Evolutionary conservation across 2,329 filamentous ascomycete genomes (phyloP).

Genomic region (Penicillium sp.): DNA sequence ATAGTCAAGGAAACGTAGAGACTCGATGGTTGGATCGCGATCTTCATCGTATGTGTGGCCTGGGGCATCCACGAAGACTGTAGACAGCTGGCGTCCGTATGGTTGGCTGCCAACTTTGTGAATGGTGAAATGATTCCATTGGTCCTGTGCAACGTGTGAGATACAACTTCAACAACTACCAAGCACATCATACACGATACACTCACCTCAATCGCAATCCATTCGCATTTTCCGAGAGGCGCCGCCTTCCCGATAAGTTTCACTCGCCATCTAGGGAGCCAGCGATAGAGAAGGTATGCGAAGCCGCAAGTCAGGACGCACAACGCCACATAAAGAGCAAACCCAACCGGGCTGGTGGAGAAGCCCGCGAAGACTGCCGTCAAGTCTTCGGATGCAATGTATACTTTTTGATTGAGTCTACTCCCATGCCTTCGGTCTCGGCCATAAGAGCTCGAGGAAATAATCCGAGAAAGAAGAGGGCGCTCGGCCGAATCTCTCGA

Average conservation of each 20-base stretch:
- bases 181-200: background rate
- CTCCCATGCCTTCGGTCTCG: slow-evolving; percentile 61
- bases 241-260: slow-evolving; percentile 67
- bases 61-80: slow-evolving; percentile 54
- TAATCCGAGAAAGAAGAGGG: slow-evolving; percentile 67
- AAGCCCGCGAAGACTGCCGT: slow-evolving; percentile 94
- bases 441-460: slow-evolving; percentile 66
- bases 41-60: slow-evolving; percentile 63
- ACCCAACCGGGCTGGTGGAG: slow-evolving; percentile 69
- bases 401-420: slow-evolving; percentile 81
- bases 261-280: slow-evolving; percentile 86
- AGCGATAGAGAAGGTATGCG: slow-evolving; percentile 80
- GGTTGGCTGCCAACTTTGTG: slow-evolving; percentile 61
- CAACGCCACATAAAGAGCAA: slow-evolving; percentile 64
- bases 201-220: slow-evolving; percentile 83
- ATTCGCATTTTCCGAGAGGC: slow-evolving; percentile 72
- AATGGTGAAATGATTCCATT: slow-evolving; percentile 91
- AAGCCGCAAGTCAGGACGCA: slow-evolving; percentile 73
- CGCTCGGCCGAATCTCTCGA: slow-evolving; percentile 49
- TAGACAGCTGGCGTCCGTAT: slow-evolving; percentile 63
- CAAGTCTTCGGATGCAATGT: slow-evolving; percentile 89
- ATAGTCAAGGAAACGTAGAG: slow-evolving; percentile 80
- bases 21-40: slow-evolving; percentile 70
- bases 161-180: background rate
- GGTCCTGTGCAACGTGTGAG: slow-evolving; percentile 60